Base-by-base conservation (phyloP, 805 yeast species). In the Candida alai region DNA sequence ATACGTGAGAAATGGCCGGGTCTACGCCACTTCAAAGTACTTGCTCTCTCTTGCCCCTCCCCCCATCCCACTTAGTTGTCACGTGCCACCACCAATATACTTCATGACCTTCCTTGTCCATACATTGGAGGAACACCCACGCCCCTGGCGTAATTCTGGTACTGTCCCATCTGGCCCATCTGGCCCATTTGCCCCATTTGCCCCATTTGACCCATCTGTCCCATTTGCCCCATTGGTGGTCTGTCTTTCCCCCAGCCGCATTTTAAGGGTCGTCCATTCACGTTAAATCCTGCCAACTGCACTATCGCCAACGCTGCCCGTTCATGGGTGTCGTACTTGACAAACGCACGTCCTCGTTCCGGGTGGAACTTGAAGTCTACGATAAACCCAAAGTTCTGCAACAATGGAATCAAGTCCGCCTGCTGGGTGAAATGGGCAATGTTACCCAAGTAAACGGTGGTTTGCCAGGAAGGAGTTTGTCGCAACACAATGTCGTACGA, bases 381-480 rank as follows among this genome's bases (percentile, higher is more conserved):
- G 51, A 87, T 82, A 58, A 68, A 84, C 5, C 96, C 96, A 54
- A 86, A 85, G 45, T 74, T 79, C 52, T 79, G 89, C 42, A 86
- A 61, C 34, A 86, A 59, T 15, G 90, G 86, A 37, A 82, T 68
- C 49, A 87, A 64, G 43, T 84, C 93, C 36, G 69, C 69, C 56
- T 84, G 87, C 33, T 81, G 76, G 18, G 85, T 78, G 54, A 69
- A 78, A 46, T 82, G 89, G 19, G 93, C 81, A 48, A 87, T 70
- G 57, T 87, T 87, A 28, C 96, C 96, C 39, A 87, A 66, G 54
- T 87, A 87, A 19, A 87, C 93, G 4, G 95, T 86, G 6, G 90
- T 80, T 43, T 80, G 82, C 87, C 87, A 82, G 36, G 74, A 70
- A 27, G 95, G 94, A 5, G 93, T 69, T 58, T 84, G 89, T 60